Base-by-base conservation (phyloP, 495 filamentous ascomycete genomes). In the Tuber brumale region DNA sequence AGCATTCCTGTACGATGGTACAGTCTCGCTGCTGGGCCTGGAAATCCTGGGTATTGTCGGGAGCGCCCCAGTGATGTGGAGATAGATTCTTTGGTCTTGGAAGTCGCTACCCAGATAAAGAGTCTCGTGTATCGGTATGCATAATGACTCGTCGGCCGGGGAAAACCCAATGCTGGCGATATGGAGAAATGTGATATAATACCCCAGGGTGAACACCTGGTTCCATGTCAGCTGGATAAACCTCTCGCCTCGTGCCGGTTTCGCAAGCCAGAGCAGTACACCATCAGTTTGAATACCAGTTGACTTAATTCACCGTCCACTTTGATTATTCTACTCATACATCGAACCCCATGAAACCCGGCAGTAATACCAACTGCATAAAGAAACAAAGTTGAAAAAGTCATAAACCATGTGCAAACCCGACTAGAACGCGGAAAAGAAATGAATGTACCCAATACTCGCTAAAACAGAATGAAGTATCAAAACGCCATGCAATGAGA, bases 401-500 rank as follows among this genome's bases (percentile, higher is more conserved):
- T 39, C 46, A 71, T 46, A 41, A 79, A 72, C 75, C 79, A 41
- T 51, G 72, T 39, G 76, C 51, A 75, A 45, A 75, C 77, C 44
- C 48, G 14, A 66, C 57, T 2, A 78, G n/a, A 31, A 16, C 42
- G 70, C 70, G 72, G 57, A 79, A 27, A 78, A 75, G 45, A 41
- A 80, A 80, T 72, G 73, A 71, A 66, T 76, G 71, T 72, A 78
- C 46, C 70, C 76, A 72, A 35, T 57, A 82, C 74, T 76, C 76
- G 69, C 79, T 69, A 72, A 73, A 77, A 77, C 74, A 81, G 73
- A 77, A 82, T 76, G 61, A 71, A 70, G 57, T 31, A 73, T 21
- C 37, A 39, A 76, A 82, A 77, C 72, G 70, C 77, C 81, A 74
- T 18, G 45, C 43, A 79, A 76, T 75, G 73, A 75, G 61, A 75